phyloP scores from a whole-genome alignment of 441 rosid genomes.

The Hura crepitans region DNA sequence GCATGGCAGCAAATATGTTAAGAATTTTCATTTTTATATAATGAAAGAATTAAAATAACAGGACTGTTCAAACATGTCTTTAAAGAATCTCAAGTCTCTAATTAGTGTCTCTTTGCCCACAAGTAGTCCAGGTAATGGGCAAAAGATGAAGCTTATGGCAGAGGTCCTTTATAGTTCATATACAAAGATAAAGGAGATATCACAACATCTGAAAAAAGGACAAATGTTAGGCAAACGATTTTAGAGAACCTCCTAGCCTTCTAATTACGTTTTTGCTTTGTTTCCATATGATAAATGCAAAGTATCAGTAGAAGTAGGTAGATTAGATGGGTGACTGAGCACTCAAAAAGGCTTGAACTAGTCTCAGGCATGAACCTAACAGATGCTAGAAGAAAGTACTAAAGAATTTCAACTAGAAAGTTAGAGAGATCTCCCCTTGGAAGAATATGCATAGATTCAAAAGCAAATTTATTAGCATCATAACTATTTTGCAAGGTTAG shows the following conservation, averaged over 20 bases:
- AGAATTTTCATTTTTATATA: conserved; percentile 1
- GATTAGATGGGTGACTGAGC: not conserved
- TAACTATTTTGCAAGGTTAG: not conserved
- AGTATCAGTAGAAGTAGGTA: not conserved
- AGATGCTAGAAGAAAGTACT: not conserved
- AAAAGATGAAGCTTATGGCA: not conserved
- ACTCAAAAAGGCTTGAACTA: not conserved
- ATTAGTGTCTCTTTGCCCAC: not conserved
- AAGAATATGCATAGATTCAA: not conserved
- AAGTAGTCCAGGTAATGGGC: not conserved
- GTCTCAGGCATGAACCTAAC: not conserved
- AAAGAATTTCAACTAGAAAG: not conserved
- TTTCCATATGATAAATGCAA: not conserved
- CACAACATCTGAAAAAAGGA: too few relatives aligned
- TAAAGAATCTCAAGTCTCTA: not conserved
- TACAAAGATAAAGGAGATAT: not conserved
- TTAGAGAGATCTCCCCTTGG: not conserved
- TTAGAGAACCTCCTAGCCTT: not conserved
- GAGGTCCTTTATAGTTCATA: not conserved
- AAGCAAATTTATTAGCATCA: not conserved
- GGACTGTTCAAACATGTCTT: not conserved
- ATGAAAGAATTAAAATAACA: not conserved
- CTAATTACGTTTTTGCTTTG: not conserved
- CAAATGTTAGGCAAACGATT: too few relatives aligned
- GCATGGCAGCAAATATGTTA: not conserved